Percentiles rank a stretch among this genome's conserved stretches.
Conservation (phyloP, 768 basidiomycete species). For the Royoungia palumana region DNA sequence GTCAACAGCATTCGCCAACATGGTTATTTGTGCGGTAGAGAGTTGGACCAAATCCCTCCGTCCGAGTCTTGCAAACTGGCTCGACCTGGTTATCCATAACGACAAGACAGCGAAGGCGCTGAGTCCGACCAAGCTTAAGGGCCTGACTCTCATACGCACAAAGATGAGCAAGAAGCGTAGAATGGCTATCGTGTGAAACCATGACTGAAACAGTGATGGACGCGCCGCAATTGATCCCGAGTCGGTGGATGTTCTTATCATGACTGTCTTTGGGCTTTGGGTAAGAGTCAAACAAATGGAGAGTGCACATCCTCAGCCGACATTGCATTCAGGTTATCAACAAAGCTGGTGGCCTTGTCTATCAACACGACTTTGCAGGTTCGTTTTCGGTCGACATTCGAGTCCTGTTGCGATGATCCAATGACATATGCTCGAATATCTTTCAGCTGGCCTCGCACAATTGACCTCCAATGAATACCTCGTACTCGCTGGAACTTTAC, state of each 20-base stretch:
- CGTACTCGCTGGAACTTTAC: slow-evolving; percentile 92
- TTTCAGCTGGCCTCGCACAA: slow-evolving; percentile 82
- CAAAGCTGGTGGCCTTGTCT: slow-evolving; percentile 96
- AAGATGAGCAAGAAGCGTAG: background rate
- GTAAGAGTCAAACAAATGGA: slow-evolving; percentile 38
- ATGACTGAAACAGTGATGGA: background rate
- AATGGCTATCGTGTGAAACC: slow-evolving; percentile 13
- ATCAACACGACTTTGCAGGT: slow-evolving; percentile 92
- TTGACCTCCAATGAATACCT: slow-evolving; percentile 93
- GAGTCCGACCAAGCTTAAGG: slow-evolving; percentile 6
- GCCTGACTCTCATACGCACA: slow-evolving; percentile 15
- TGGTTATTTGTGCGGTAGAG: slow-evolving; percentile 47
- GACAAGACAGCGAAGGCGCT: slow-evolving; percentile 15
- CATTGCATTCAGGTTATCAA: slow-evolving; percentile 73
- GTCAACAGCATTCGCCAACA: slow-evolving; percentile 55
- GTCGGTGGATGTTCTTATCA: slow-evolving; percentile 32
- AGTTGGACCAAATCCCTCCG: slow-evolving; percentile 41
- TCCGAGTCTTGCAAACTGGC: slow-evolving; percentile 31
- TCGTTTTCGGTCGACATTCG: slow-evolving; percentile 13
- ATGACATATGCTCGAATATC: background rate
- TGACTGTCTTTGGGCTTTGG: slow-evolving; percentile 84
- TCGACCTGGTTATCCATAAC: slow-evolving; percentile 22
- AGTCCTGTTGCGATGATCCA: background rate
- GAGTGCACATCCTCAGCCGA: slow-evolving; percentile 1
- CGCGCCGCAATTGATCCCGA: too few species aligned